Conservation (phyloP, 768 basidiomycete species). For the Lactifluus subvellereus region DNA sequence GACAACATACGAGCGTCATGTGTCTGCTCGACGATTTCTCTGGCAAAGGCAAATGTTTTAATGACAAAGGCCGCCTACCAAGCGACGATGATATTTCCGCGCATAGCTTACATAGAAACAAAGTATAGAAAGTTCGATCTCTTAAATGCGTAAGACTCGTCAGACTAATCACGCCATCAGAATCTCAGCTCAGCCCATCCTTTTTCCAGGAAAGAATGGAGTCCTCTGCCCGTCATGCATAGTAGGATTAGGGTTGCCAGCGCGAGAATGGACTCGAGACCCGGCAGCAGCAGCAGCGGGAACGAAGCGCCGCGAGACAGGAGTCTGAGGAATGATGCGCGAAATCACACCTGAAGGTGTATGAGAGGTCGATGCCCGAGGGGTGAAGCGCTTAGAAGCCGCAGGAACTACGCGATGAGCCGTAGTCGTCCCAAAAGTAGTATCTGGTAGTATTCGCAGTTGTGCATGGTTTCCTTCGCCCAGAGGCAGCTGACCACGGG, state of each 20-base stretch:
- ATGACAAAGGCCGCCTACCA: background rate
- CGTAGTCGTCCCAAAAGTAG: background rate
- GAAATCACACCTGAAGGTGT: background rate
- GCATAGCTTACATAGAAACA: background rate
- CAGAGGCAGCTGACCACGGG: background rate
- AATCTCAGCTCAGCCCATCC: slow-evolving; percentile 21
- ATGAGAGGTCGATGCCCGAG: slow-evolving; percentile 17
- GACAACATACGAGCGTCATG: no score
- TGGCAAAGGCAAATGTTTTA: background rate
- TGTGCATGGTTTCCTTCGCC: background rate
- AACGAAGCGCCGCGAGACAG: slow-evolving; percentile 22
- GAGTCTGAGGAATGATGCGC: slow-evolving; percentile 23
- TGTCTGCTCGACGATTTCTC: background rate
- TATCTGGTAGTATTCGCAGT: background rate
- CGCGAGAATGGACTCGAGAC: slow-evolving; percentile 22
- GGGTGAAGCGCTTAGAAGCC: slow-evolving; percentile 6
- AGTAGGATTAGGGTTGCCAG: slow-evolving; percentile 13
- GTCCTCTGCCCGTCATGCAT: slow-evolving; percentile 38
- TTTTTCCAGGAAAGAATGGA: slow-evolving; percentile 43
- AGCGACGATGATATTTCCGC: background rate
- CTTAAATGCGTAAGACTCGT: background rate
- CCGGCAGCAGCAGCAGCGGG: slow-evolving; percentile 9
- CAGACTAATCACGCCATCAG: background rate
- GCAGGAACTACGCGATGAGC: background rate
- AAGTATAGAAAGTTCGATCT: background rate